Conservation (phyloP, 2,329 filamentous ascomycete species). For the Paraphoma chrysanthemicola region DNA sequence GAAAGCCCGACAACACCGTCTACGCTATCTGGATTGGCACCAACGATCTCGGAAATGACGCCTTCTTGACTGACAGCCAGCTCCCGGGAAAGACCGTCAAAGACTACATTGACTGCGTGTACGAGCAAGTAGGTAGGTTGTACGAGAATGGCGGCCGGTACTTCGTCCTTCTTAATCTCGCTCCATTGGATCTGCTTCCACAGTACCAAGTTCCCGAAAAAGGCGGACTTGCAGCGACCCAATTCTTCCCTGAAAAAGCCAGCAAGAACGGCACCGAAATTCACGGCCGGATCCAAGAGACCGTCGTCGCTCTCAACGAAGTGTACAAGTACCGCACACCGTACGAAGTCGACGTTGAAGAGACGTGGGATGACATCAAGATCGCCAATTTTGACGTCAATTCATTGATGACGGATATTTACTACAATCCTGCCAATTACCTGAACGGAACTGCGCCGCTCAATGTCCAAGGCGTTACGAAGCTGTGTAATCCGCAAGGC, state of each 20-base stretch:
- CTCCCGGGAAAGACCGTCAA: slow-evolving; percentile 64
- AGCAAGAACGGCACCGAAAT: slow-evolving; percentile 58
- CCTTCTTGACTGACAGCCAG: slow-evolving; percentile 72
- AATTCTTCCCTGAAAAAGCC: slow-evolving; percentile 57
- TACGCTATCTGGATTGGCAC: slow-evolving; percentile 84
- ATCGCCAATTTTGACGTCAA: slow-evolving; percentile 74
- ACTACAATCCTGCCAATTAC: slow-evolving; percentile 65
- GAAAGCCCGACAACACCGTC: slow-evolving; percentile 66
- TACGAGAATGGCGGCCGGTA: slow-evolving; percentile 72
- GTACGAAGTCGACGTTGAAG: slow-evolving; percentile 51
- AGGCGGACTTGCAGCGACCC: slow-evolving; percentile 52
- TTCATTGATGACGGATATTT: slow-evolving; percentile 67
- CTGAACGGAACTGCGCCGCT: slow-evolving; percentile 67
- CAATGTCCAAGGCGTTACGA: slow-evolving; percentile 66
- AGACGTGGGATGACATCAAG: slow-evolving; percentile 61
- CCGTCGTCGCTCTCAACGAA: slow-evolving; percentile 58
- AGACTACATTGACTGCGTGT: slow-evolving; percentile 73
- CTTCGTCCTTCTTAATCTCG: slow-evolving; percentile 75
- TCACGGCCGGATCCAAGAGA: slow-evolving; percentile 60
- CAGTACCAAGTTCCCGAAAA: slow-evolving; percentile 65
- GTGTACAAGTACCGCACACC: slow-evolving; percentile 61
- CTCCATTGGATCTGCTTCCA: slow-evolving; percentile 71
- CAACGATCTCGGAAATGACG: slow-evolving; percentile 74
- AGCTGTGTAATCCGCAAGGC: slow-evolving; percentile 58
- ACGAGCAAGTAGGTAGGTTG: slow-evolving; percentile 66